Base-by-base conservation (phyloP, 306 rosid species). In the Begonia fuchsioides region DNA sequence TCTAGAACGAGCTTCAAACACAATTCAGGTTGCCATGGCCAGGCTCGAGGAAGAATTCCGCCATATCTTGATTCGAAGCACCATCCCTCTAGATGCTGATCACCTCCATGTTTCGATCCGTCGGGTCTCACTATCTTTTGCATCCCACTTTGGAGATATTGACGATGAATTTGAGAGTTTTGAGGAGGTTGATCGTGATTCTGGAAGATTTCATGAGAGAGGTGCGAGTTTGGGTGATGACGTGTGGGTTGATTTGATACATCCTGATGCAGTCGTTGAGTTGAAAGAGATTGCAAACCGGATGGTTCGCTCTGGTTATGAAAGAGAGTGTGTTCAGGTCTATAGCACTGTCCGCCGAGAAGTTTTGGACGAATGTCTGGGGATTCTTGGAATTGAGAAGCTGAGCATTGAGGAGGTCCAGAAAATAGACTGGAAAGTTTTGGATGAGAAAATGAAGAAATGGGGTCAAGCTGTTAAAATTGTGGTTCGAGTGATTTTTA, bases 361-460 rank as follows among this genome's bases (percentile, higher is more conserved):
- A 5, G 94, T 94, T n/a, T 62, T 92, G 60, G 83, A 85, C 43
- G 98, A 85, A 73, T 85, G 81, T 57, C 68, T 92, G 45, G 67
- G 48, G 45, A 85, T 82, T 52, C 72, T 92, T 0, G 96, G 94
- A 0, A 79, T 92, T 17, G 98, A 92, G 74, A 76, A 61, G 56
- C 65, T 79, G 59, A 85, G 98, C 71, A 92, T 92, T 51, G 96
- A 85, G 69, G 98, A 92, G 65, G 93, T 85, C 32, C 98, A 92
- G 71, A 92, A 63, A 63, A 66, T 78, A 50, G 87, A 65, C 52
- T 85, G 98, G 98, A 73, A 66, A 20, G 18, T 35, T 51, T 52
- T 92, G 74, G 98, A 92, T 38, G 98, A 85, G 79, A 92, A 82
- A 61, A 92, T 92, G 96, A 92, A 85, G 81, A 82, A 82, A 65